These are phyloP conservation scores for Hortaea werneckii DNA, from an alignment of 2,329 filamentous ascomycete species.

Conservation along the genomic window DNA sequence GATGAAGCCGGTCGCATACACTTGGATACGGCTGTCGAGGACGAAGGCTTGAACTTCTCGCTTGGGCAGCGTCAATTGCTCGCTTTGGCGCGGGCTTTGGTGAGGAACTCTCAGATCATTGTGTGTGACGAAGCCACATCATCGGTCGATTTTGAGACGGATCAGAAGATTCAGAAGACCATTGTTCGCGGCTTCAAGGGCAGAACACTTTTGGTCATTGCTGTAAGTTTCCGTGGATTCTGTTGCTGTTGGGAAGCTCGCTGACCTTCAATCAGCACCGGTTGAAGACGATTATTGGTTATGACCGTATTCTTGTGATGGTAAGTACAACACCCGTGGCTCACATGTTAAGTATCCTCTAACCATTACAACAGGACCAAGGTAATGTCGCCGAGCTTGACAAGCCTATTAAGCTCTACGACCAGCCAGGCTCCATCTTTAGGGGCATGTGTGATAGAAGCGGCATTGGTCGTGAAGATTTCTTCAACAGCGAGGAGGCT, in stretches of 20 bases:
- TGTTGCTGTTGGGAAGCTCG: background rate
- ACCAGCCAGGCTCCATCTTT: conserved; percentile 62
- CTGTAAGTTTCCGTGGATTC: conserved; percentile 25
- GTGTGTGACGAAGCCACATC: conserved; percentile 95
- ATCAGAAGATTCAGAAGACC: conserved; percentile 85
- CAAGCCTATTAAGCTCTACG: conserved; percentile 63
- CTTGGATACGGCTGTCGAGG: conserved; percentile 77
- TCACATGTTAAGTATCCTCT: background rate
- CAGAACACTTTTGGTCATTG: conserved; percentile 84
- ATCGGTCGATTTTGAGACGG: conserved; percentile 89
- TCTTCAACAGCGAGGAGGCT: conserved; percentile 25
- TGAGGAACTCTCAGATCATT: conserved; percentile 80
- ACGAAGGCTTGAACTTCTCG: conserved; percentile 93
- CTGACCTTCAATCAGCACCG: conserved; percentile 1
- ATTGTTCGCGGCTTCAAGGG: conserved; percentile 78
- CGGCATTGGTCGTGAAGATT: conserved; percentile 54
- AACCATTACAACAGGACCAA: conserved; percentile 45
- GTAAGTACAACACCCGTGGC: background rate
- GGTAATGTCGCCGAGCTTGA: conserved; percentile 82
- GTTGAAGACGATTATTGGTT: conserved; percentile 82
- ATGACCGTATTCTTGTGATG: conserved; percentile 96
- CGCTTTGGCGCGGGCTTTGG: conserved; percentile 83
- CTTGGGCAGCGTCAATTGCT: conserved; percentile 91
- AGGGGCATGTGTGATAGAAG: conserved; percentile 81
- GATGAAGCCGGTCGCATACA: conserved; percentile 54